Conservation (phyloP, 768 basidiomycete species). For the Rhodotorula kratochvilovae region DNA sequence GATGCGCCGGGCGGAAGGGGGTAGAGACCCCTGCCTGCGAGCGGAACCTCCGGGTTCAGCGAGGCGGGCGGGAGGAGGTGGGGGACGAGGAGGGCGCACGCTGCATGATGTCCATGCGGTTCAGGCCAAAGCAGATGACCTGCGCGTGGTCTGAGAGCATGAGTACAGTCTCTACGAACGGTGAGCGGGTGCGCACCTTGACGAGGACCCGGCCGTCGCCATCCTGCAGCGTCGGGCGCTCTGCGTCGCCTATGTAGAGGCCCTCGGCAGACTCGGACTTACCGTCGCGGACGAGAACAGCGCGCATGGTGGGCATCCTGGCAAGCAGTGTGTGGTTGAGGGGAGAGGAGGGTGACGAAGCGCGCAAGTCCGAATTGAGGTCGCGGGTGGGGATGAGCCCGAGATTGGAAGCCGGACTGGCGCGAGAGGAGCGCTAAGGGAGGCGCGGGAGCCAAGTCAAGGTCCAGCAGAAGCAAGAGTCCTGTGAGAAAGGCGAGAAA, state of each 20-base stretch:
- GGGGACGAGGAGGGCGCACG: background rate
- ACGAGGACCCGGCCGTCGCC: conserved; percentile 38
- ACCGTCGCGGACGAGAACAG: conserved; percentile 31
- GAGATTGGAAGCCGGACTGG: too few species aligned
- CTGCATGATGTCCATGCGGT: conserved; percentile 31
- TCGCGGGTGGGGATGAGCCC: background rate
- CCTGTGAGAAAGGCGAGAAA: too few species aligned
- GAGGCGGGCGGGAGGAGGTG: background rate
- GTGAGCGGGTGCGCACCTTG: conserved; percentile 18
- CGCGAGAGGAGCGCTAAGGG: too few species aligned
- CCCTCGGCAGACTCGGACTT: conserved; percentile 13
- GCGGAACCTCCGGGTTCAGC: background rate
- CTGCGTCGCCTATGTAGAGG: conserved; percentile 38
- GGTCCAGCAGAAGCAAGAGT: too few species aligned
- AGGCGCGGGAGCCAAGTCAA: too few species aligned
- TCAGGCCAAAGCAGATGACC: conserved; percentile 37
- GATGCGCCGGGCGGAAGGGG: conserved; percentile 40
- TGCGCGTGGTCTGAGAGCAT: background rate
- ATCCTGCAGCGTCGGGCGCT: conserved; percentile 25
- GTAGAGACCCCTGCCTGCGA: conserved; percentile 24
- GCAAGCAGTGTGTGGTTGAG: background rate
- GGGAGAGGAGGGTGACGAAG: background rate
- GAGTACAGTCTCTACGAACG: background rate
- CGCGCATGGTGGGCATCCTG: conserved; percentile 8
- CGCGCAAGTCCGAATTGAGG: background rate